Percentiles rank a stretch among this genome's conserved stretches.
Conservation (phyloP, 352 stramenopile species). For the Phytophthora ramorum region DNA sequence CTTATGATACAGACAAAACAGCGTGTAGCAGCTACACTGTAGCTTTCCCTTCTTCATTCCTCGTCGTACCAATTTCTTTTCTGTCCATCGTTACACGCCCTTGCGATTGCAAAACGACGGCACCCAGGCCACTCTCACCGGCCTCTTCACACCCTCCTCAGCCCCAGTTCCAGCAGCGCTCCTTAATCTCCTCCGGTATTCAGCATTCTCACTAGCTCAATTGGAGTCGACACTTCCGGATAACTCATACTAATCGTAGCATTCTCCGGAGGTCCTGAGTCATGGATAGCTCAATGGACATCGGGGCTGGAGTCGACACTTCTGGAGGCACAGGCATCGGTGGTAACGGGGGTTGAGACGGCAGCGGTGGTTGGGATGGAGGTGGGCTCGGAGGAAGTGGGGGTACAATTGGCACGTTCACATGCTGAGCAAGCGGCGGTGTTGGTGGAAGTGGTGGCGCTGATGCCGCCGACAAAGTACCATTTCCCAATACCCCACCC, state of each 20-base stretch:
- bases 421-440: conserved; percentile 24
- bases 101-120: conserved; percentile 1
- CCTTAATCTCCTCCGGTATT: conserved; percentile 70
- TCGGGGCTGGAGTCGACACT: conserved; percentile 28
- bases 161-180: not conserved
- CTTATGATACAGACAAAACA: not conserved
- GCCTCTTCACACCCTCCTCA: not conserved
- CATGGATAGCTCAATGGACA: conserved; percentile 77
- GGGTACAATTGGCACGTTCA: conserved; percentile 16
- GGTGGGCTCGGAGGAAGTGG: conserved; percentile 30
- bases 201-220: conserved; percentile 44
- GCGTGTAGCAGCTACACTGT: too few species aligned
- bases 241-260: too few species aligned
- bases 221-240: too few species aligned
- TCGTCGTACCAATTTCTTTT: conserved; percentile 18
- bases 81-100: conserved; percentile 12
- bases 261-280: conserved; percentile 80
- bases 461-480: conserved; percentile 9
- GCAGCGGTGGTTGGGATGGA: conserved; percentile 22
- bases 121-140: conserved; percentile 10
- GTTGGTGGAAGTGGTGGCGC: conserved; percentile 30
- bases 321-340: conserved; percentile 47
- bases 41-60: conserved; percentile 30
- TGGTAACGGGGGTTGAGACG: conserved; percentile 32
- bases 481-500: conserved; percentile 12